A percentile compares a stretch with the other conserved stretches of the same genome.
These are phyloP conservation scores for Pseudogymnoascus sp. DNA, from an alignment of 2,329 filamentous ascomycete genomes.

Conservation along the genomic window DNA sequence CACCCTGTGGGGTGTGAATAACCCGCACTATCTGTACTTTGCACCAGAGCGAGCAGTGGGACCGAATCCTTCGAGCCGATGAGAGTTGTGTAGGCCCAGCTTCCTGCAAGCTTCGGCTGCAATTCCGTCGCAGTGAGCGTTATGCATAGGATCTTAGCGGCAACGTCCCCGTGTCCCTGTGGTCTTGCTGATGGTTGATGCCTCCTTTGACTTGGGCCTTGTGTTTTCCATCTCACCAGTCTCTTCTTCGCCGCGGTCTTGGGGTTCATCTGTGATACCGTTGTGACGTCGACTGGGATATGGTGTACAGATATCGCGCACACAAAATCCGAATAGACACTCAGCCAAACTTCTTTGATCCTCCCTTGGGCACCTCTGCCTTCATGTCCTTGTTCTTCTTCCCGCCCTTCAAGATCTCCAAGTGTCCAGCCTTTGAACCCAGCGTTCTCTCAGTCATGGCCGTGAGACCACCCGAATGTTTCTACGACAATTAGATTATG, in stretches of 20 bases:
- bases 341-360: slow-evolving; percentile 30
- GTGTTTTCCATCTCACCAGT: background rate
- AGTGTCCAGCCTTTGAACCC: slow-evolving; percentile 59
- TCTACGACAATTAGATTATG: slow-evolving; percentile 32
- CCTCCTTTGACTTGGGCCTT: background rate
- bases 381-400: slow-evolving; percentile 49
- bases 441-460: slow-evolving; percentile 60
- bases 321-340: slow-evolving; percentile 2
- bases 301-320: background rate
- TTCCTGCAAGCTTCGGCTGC: background rate
- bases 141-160: background rate
- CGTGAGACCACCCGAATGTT: slow-evolving; percentile 54
- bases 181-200: background rate
- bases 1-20: background rate
- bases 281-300: background rate
- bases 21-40: background rate
- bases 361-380: slow-evolving; percentile 26
- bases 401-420: slow-evolving; percentile 59
- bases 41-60: background rate
- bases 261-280: background rate
- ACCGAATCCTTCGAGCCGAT: background rate
- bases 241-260: background rate
- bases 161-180: background rate
- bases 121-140: background rate
- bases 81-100: background rate